Evolutionary conservation across 2,329 filamentous ascomycete genomes (phyloP).

Genomic region (Cladosporium velox): DNA sequence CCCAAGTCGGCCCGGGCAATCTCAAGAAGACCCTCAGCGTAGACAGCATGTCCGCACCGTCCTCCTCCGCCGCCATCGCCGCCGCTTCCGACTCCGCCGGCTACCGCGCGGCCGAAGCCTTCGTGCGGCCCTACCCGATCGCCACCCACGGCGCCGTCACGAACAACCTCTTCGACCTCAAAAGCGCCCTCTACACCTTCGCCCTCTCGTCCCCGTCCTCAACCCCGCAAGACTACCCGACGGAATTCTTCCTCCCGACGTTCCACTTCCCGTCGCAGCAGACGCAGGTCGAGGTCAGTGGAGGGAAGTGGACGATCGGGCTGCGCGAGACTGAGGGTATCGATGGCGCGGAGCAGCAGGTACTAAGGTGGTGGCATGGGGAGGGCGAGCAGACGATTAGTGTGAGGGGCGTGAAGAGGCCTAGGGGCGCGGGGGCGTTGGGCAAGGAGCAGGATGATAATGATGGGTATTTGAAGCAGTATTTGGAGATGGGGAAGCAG

Average conservation of each 20-base stretch:
- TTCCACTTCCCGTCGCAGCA: conserved; percentile 80
- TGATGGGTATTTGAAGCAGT: conserved; percentile 73
- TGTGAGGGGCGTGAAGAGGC: conserved; percentile 72
- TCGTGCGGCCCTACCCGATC: conserved; percentile 81
- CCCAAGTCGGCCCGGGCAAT: conserved; percentile 70
- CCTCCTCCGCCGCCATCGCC: conserved; percentile 22
- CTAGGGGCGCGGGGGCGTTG: conserved; percentile 41
- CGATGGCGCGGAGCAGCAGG: conserved; percentile 64
- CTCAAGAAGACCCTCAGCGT: conserved; percentile 72
- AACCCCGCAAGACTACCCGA: conserved; percentile 67
- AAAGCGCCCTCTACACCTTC: conserved; percentile 74
- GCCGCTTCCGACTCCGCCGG: conserved; percentile 61
- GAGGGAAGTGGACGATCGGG: conserved; percentile 87
- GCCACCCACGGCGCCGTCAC: conserved; percentile 70
- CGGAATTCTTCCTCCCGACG: conserved; percentile 81
- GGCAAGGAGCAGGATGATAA: conserved; percentile 62
- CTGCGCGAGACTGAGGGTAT: conserved; percentile 70
- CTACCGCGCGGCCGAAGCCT: conserved; percentile 89
- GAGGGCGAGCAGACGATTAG: conserved; percentile 79
- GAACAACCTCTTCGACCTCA: conserved; percentile 79
- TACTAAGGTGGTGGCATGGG: conserved; percentile 88
- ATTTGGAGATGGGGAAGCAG: conserved; percentile 44
- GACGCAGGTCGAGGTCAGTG: conserved; percentile 72
- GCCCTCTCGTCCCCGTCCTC: conserved; percentile 63
- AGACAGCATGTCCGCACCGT: conserved; percentile 42